phyloP scores from a whole-genome alignment of 2,329 filamentous ascomycete genomes.

The Microsporum canis region DNA sequence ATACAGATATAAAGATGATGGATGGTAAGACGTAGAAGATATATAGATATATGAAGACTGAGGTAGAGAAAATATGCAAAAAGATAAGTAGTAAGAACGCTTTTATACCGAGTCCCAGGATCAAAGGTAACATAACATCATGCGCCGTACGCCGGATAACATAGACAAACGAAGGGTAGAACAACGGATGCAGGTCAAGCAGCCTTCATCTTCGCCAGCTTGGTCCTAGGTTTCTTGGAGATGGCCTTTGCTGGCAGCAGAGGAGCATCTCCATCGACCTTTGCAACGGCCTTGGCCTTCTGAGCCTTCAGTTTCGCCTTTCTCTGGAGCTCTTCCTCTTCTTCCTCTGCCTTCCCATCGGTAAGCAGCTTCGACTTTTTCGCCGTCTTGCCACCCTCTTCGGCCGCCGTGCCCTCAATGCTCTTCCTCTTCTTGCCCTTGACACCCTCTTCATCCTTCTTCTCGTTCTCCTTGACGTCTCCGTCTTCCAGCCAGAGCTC shows the following conservation, averaged over 20 bases:
- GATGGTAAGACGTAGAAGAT: background rate
- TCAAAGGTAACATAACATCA: background rate
- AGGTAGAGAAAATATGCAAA: background rate
- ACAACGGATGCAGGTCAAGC: background rate
- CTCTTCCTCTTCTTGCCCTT: slow-evolving; percentile 48
- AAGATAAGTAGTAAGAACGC: background rate
- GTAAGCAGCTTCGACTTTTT: slow-evolving; percentile 26
- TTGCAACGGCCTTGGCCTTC: slow-evolving; percentile 33
- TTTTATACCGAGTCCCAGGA: background rate
- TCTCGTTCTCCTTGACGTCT: slow-evolving; percentile 48
- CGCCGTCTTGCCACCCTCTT: slow-evolving; percentile 18
- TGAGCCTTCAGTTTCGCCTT: slow-evolving; percentile 41
- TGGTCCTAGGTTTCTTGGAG: background rate
- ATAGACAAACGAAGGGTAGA: background rate
- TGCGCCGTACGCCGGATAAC: background rate
- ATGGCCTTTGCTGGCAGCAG: background rate
- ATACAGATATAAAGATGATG: background rate
- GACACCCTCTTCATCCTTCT: slow-evolving; percentile 22
- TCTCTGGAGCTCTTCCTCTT: slow-evolving; percentile 25
- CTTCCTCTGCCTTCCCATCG: slow-evolving; percentile 28
- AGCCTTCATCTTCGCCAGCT: background rate
- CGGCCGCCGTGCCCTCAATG: slow-evolving; percentile 17
- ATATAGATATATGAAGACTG: background rate
- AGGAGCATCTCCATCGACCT: background rate
- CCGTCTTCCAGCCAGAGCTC: slow-evolving; percentile 78